A percentile compares a stretch with the other conserved stretches of the same genome.
Conservation (phyloP, 192 early-diverging fungal species). For the Podila horticola region DNA sequence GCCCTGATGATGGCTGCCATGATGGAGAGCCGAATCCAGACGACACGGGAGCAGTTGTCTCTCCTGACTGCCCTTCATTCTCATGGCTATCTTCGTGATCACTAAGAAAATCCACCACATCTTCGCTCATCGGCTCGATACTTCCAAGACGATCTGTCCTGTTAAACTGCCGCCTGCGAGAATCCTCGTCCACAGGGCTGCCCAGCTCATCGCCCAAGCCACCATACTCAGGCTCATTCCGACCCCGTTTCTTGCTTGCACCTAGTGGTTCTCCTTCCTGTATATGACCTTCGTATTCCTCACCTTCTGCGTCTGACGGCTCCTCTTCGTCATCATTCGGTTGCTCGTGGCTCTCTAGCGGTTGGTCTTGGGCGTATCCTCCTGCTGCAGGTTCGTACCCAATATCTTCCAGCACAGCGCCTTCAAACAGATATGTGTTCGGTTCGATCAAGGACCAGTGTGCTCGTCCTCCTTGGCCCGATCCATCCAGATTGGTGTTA, state of each 20-base stretch:
- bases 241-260: constrained; percentile 14
- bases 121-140: background rate
- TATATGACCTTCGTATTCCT: background rate
- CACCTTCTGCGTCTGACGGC: background rate
- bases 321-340: constrained; percentile 4
- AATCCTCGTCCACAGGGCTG: constrained; percentile 1
- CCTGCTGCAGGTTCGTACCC: constrained; percentile 30
- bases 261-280: background rate
- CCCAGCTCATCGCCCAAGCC: background rate
- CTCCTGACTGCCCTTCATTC: background rate
- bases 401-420: constrained; percentile 48
- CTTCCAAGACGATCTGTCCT: background rate
- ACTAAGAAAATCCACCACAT: background rate
- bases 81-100: background rate
- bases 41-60: too few species aligned
- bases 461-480: constrained; percentile 19
- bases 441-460: constrained; percentile 46
- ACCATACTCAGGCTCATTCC: background rate
- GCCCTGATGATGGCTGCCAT: background rate
- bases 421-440: constrained; percentile 60
- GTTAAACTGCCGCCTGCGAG: background rate
- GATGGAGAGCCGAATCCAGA: background rate
- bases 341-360: background rate
- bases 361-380: background rate
- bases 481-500: constrained; percentile 33